phyloP scores from a whole-genome alignment of 352 stramenopile genomes.

The Phytophthora hybrid region DNA sequence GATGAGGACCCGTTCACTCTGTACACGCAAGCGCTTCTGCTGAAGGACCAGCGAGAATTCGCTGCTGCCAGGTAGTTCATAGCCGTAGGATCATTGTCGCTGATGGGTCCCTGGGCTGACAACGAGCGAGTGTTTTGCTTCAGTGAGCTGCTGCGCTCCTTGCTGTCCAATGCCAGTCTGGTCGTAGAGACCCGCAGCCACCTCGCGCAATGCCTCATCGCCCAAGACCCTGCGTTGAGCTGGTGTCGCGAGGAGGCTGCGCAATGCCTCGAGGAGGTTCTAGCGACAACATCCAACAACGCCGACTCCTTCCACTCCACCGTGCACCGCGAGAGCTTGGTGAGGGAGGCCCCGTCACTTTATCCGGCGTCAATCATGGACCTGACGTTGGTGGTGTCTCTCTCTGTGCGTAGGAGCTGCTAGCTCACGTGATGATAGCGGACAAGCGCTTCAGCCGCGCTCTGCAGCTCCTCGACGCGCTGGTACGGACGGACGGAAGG shows the following conservation, averaged over 20 bases:
- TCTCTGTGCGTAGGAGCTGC: constrained; percentile 42
- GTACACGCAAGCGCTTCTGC: constrained; percentile 58
- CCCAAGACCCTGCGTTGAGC: constrained; percentile 36
- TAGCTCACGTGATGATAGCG: constrained; percentile 51
- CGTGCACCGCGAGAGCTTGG: constrained; percentile 43
- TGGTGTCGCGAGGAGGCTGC: constrained; percentile 37
- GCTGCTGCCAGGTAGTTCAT: constrained; percentile 40
- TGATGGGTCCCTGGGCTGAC: neutral
- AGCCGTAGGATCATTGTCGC: neutral
- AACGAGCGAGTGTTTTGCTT: neutral
- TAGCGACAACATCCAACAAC: constrained; percentile 15
- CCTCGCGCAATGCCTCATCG: constrained; percentile 58
- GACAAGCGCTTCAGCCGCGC: constrained; percentile 34
- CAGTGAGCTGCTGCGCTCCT: constrained; percentile 39
- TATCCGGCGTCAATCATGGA: neutral
- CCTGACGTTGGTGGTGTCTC: neutral
- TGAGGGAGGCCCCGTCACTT: constrained; percentile 11
- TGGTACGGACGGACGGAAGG: constrained; percentile 34
- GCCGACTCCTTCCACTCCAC: constrained; percentile 23
- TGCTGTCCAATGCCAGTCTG: constrained; percentile 29
- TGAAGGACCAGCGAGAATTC: constrained; percentile 47
- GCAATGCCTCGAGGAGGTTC: constrained; percentile 46
- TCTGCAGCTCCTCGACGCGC: constrained; percentile 28
- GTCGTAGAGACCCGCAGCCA: constrained; percentile 48
- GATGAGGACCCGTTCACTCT: constrained; percentile 36